Evolutionary conservation across 1,139 yeast species (phyloP).

Genomic region (Suhomyces bokatorum): DNA sequence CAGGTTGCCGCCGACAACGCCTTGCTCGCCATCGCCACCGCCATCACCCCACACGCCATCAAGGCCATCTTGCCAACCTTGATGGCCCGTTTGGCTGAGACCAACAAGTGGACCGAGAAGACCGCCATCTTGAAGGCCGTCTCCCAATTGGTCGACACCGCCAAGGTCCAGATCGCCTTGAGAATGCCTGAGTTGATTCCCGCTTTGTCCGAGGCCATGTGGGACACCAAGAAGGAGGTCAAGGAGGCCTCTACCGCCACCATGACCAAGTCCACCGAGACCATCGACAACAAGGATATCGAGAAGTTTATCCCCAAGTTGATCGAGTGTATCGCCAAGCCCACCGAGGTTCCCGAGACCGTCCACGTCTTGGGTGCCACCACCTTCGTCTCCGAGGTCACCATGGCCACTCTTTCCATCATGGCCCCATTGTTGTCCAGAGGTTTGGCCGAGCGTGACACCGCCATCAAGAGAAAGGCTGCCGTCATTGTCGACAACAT

Average conservation of each 20-base stretch:
- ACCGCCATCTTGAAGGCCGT: conserved; percentile 84
- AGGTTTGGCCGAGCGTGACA: conserved; percentile 99
- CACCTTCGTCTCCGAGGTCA: conserved; percentile 98
- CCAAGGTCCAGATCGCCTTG: conserved; percentile 93
- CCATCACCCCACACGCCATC: conserved; percentile 90
- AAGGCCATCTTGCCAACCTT: conserved; percentile 86
- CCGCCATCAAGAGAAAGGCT: conserved; percentile 98
- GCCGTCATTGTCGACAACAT: conserved; percentile 99
- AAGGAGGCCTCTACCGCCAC: conserved; percentile 95
- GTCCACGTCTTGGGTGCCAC: conserved; percentile 99
- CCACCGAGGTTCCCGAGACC: conserved; percentile 97
- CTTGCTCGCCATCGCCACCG: conserved; percentile 71
- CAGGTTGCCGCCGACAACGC: conserved; percentile 72
- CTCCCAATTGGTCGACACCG: conserved; percentile 86
- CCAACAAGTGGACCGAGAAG: conserved; percentile 99
- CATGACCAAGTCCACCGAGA: conserved; percentile 94
- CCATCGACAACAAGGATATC: conserved; percentile 99
- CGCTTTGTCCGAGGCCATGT: conserved; percentile 97
- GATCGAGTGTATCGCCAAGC: conserved; percentile 95
- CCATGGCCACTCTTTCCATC: conserved; percentile 98
- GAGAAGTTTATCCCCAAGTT: conserved; percentile 98
- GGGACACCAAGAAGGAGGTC: conserved; percentile 99
- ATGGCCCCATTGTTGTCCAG: conserved; percentile 98
- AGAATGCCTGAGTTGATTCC: conserved; percentile 99
- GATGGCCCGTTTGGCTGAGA: conserved; percentile 62